Evolutionary conservation across 345 rosid species (phyloP).

Genomic region (Garcia nutans): DNA sequence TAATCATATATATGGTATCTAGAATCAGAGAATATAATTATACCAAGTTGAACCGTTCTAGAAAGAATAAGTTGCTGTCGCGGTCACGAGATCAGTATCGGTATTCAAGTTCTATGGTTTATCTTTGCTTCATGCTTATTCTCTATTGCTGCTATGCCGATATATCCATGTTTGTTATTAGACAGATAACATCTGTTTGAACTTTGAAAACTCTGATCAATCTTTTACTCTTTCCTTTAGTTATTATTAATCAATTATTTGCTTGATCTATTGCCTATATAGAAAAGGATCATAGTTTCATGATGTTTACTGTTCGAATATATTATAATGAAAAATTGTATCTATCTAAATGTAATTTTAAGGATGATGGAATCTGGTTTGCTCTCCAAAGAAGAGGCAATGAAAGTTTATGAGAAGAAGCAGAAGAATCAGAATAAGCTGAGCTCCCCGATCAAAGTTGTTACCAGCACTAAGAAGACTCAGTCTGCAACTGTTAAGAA

Average conservation of each 20-base stretch:
- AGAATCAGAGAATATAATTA: no score
- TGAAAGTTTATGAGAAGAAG: conserved; percentile 65
- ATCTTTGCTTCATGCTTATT: no score
- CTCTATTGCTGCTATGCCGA: no score
- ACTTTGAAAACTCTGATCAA: no score
- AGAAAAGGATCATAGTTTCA: neutral
- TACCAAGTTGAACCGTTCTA: no score
- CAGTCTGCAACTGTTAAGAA: conserved; percentile 31
- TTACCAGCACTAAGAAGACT: conserved; percentile 39
- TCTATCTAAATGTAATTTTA: conserved; percentile 14
- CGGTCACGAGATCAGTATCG: no score
- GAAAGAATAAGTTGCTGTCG: no score
- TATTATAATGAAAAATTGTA: neutral
- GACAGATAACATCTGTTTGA: no score
- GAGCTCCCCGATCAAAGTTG: conserved; percentile 53
- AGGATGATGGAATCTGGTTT: conserved; percentile 99
- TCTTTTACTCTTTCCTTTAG: neutral
- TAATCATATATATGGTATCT: no score
- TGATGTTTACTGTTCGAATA: neutral
- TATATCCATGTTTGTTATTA: no score
- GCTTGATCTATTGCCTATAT: no score
- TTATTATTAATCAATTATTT: neutral
- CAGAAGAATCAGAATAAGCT: conserved; percentile 44
- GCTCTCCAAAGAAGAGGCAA: conserved; percentile 68
- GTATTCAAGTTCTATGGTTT: no score